Evolutionary conservation across 805 yeast species (phyloP).

Genomic region (Sugiyamaella mastotermitis): DNA sequence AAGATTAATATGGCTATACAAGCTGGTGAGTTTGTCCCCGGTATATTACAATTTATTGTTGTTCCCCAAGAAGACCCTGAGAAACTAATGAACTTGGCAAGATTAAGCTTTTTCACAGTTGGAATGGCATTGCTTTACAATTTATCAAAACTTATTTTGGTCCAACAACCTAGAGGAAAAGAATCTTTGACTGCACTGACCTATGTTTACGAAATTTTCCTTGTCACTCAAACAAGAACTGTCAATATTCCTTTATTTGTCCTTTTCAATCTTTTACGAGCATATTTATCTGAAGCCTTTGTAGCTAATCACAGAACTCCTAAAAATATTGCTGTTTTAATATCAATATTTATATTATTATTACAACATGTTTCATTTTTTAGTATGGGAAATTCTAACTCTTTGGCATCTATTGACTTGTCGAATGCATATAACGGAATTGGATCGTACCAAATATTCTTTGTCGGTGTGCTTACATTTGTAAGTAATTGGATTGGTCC

Average conservation of each 20-base stretch:
- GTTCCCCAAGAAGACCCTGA: slow-evolving; percentile 12
- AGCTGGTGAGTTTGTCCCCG: slow-evolving; percentile 52
- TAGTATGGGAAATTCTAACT: slow-evolving; percentile 85
- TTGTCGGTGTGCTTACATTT: slow-evolving; percentile 75
- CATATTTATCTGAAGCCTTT: slow-evolving; percentile 11
- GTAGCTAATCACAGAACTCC: slow-evolving; percentile 8
- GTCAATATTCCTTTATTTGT: slow-evolving; percentile 52
- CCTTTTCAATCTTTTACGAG: slow-evolving; percentile 29
- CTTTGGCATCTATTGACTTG: slow-evolving; percentile 83
- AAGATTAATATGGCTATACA: slow-evolving; percentile 48
- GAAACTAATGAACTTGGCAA: slow-evolving; percentile 23
- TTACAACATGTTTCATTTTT: slow-evolving; percentile 76
- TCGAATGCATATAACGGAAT: slow-evolving; percentile 92
- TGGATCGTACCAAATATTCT: slow-evolving; percentile 54
- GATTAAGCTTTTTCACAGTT: slow-evolving; percentile 25
- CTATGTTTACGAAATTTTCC: slow-evolving; percentile 27
- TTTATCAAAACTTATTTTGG: slow-evolving; percentile 14
- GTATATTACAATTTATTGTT: slow-evolving; percentile 25
- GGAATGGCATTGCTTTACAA: slow-evolving; percentile 19
- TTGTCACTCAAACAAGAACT: slow-evolving; percentile 50
- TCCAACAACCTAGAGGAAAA: slow-evolving; percentile 3
- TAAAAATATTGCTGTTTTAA: slow-evolving; percentile 14
- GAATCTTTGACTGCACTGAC: neutral
- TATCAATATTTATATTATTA: slow-evolving; percentile 38
- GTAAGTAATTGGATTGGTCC: slow-evolving; percentile 83